Base-by-base conservation (phyloP, 2,329 filamentous ascomycete species). In the Fusarium camptoceras region DNA sequence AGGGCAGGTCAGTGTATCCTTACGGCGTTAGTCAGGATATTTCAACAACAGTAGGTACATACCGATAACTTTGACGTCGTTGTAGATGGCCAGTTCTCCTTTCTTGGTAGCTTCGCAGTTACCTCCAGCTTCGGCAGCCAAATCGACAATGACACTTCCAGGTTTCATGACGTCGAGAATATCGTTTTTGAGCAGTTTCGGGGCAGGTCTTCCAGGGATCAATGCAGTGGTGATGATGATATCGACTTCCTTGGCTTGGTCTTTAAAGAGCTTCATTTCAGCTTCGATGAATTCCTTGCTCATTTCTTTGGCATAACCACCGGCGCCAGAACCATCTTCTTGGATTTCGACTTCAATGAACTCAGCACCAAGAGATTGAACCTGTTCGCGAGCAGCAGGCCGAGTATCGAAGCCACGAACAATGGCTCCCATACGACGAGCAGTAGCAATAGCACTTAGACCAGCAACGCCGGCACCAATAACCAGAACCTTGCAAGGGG, bases 191-290 rank as follows among this genome's bases (percentile, higher is more conserved):
- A 97, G 94, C 30, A 97, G 84, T 75, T 91, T 95, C 0, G 94
- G 94, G 0, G 94, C 93, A 28, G 91, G 91, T 72, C 87, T 91
- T 59, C 94, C 94, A 0, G 94, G 94, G 64, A 97, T 97, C 73
- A 97, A 81, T n/a, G 94, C 94, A 2, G 94, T 97, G 3, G 94
- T 97, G 77, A 97, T 92, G 66, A 97, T 92, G 68, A 97, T 97
- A 79, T 97, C 94, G 54, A 97, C 93, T 41, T 97, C 94, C 63
- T 88, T 87, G 66, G 92, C 92, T 78, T 97, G 94, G 72, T 96
- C 92, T 77, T 92, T 89, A 81, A 97, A 97, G 0, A 97, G 85
- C 78, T 93, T 94, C 93, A 97, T 97, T 79, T 97, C 93, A 8
- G 94, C 94, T 65, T 94, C 93, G 78, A 96, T 94, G 76, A 97